Base-by-base conservation (phyloP, 805 yeast species). In the Kodamaea fukazawae region DNA sequence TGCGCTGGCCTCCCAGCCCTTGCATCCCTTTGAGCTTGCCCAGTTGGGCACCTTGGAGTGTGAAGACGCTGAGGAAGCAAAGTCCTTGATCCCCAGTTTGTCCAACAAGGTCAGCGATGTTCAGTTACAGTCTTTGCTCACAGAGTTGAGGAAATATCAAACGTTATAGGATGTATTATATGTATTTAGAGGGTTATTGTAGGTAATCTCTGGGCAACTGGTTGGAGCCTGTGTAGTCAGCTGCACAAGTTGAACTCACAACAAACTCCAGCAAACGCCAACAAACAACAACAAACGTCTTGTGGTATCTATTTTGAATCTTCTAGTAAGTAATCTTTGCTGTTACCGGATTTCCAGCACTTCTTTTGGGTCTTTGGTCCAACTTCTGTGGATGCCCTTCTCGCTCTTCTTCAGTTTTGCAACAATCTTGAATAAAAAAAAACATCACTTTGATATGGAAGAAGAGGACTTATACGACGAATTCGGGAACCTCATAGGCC, bases 41-140 rank as follows among this genome's bases (percentile, higher is more conserved):
- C 98, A 93, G 63, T 68, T 84, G 45, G 91, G 95, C 0, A 86
- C 95, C 3, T 72, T 91, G 46, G 85, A 93, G 22, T 90, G 97
- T 64, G 99, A 91, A 57, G 97, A 91, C 47, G 89, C 95, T 4
- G 99, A 86, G 57, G 99, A 93, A 69, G 98, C 98, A 27, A 87
- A 87, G 64, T 86, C 96, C 12, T 72, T 93, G 54, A 83, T 93
- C 43, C 97, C 99, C 34, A 85, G 96, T 61, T 73, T 93, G 56
- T 75, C 78, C 16, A 79, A 75, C 45, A 90, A 90, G 61, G 88
- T 86, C 38, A 77, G 85, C 7, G 95, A 89, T 49, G 85, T 86
- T 31, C 97, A 90, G 56, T 67, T 93, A 44, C 96, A 89, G 61
- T 81, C 86, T 34, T 75, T 91, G 41, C 71, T 93, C 50, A 95